phyloP scores from a whole-genome alignment of 306 rosid species.

The Trifolium fragiferum region DNA sequence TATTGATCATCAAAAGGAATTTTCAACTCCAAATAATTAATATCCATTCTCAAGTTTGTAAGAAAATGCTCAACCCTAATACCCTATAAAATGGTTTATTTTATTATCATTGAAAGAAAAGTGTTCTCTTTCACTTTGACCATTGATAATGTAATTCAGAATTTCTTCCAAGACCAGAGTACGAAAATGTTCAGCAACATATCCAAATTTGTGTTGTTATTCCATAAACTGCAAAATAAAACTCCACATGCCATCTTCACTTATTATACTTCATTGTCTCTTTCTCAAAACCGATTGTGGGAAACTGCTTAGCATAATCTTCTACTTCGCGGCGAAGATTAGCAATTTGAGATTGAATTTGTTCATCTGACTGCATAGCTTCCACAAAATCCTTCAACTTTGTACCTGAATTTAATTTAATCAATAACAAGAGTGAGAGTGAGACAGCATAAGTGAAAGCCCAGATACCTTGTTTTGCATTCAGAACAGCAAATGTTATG shows the following conservation, averaged over 20 bases:
- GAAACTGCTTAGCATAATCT: slow-evolving; percentile 84
- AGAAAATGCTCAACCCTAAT: not conserved
- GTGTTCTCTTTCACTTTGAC: slow-evolving; percentile 6
- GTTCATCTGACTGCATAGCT: slow-evolving; percentile 67
- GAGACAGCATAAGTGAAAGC: slow-evolving; percentile 15
- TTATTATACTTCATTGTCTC: slow-evolving; percentile 77
- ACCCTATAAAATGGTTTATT: slow-evolving; percentile 7
- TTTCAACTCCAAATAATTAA: slow-evolving; percentile 1
- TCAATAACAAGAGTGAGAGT: slow-evolving; percentile 25
- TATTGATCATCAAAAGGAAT: slow-evolving; percentile 1
- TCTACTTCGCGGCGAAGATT: slow-evolving; percentile 73
- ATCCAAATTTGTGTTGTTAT: slow-evolving; percentile 20
- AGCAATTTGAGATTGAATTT: slow-evolving; percentile 67
- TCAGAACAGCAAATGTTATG: slow-evolving; percentile 9
- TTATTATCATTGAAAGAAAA: slow-evolving; percentile 1
- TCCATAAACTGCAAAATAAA: slow-evolving; percentile 9
- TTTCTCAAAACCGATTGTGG: slow-evolving; percentile 78
- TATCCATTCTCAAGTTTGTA: no score
- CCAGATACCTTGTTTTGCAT: slow-evolving; percentile 8
- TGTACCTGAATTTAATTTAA: slow-evolving; percentile 60
- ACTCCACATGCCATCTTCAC: slow-evolving; percentile 47
- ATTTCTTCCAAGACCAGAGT: slow-evolving; percentile 10
- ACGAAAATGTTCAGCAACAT: slow-evolving; percentile 24
- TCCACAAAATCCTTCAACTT: slow-evolving; percentile 88
- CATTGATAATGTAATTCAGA: slow-evolving; percentile 20